Evolutionary conservation across 208 protist species (phyloP).

Genomic region (Leishmania lainsoni): DNA sequence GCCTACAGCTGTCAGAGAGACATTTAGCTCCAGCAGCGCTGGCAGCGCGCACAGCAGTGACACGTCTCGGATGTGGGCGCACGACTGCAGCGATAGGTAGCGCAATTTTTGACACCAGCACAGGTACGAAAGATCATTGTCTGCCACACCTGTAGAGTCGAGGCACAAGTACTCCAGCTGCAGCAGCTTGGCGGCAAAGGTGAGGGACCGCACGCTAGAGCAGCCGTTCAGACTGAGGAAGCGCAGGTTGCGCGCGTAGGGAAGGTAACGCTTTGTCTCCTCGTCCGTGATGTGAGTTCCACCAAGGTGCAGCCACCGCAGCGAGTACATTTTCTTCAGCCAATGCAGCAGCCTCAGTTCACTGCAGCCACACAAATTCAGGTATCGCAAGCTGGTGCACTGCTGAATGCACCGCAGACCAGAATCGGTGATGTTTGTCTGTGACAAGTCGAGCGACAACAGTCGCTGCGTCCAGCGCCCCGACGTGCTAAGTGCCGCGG

Average conservation of each 20-base stretch:
- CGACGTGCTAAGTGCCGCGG: conserved; percentile 6
- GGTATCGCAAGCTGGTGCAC: conserved; percentile 48
- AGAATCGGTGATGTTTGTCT: conserved; percentile 40
- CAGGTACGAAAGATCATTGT: conserved; percentile 38
- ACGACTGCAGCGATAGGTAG: conserved; percentile 54
- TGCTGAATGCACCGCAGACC: conserved; percentile 28
- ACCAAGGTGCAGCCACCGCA: conserved; percentile 52
- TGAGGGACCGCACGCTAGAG: conserved; percentile 23
- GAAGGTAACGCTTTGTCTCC: conserved; percentile 25
- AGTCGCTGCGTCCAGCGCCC: conserved; percentile 19
- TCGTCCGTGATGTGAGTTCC: conserved; percentile 48
- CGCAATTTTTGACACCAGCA: conserved; percentile 30
- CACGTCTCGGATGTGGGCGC: conserved; percentile 43
- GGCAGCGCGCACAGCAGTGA: conserved; percentile 29
- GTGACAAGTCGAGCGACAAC: conserved; percentile 53
- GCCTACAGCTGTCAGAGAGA: conserved; percentile 33
- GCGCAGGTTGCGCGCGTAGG: conserved; percentile 26
- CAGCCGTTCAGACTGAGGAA: conserved; percentile 62
- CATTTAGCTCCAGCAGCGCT: conserved; percentile 51
- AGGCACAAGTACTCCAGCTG: conserved; percentile 52
- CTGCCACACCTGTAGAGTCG: conserved; percentile 47
- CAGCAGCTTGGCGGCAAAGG: conserved; percentile 31
- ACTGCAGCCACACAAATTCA: conserved; percentile 53
- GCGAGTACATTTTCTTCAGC: conserved; percentile 28
- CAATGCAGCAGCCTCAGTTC: conserved; percentile 39